Percentiles rank a stretch among this genome's conserved stretches.
Evolutionary conservation across 306 rosid species (phyloP).

Genomic region (Rosa persica): DNA sequence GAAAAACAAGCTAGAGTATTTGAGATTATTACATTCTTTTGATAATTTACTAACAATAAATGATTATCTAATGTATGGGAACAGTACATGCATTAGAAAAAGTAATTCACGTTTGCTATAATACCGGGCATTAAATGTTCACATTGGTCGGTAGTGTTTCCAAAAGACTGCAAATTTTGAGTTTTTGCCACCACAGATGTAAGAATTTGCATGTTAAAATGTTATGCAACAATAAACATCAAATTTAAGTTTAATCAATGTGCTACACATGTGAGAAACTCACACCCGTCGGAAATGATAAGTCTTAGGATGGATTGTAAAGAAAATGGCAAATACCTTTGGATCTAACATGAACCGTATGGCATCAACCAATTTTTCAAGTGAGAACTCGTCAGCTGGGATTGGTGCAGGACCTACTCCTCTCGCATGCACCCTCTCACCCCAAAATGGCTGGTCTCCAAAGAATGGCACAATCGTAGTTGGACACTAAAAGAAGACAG

Average conservation of each 20-base stretch:
- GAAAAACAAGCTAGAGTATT: background rate
- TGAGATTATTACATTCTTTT: background rate
- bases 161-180: background rate
- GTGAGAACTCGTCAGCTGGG: conserved; percentile 62
- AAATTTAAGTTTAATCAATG: background rate
- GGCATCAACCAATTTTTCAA: conserved; percentile 69
- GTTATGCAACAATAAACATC: background rate
- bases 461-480: conserved; percentile 91
- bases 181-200: background rate
- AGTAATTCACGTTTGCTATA: background rate
- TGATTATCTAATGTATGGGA: background rate
- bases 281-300: background rate
- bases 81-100: background rate
- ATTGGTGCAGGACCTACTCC: conserved; percentile 94
- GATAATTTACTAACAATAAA: background rate
- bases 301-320: background rate
- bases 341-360: conserved; percentile 76
- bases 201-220: background rate
- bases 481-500: conserved; percentile 60
- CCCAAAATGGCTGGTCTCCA: conserved; percentile 97
- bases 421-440: conserved; percentile 79
- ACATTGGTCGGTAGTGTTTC: background rate
- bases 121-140: background rate
- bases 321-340: conserved; percentile 47
- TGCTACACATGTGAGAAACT: background rate